Conservation (phyloP, 2,329 filamentous ascomycete species). For the Tympanopsis confertula region DNA sequence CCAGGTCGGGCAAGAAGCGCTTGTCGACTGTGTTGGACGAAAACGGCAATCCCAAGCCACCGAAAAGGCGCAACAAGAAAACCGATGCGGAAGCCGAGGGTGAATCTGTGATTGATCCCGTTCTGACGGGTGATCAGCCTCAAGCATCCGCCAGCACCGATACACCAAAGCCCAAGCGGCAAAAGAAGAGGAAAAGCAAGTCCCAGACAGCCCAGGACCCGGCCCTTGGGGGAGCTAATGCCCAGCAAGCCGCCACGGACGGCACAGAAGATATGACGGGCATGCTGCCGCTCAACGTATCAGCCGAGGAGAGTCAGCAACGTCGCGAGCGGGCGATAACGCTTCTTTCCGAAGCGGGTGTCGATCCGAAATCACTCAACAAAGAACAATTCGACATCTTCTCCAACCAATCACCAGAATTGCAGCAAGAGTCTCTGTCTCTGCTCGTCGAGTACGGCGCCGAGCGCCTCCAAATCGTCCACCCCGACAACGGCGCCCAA, state of each 20-base stretch:
- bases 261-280: too few species aligned
- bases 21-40: not conserved
- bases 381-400: slow-evolving; percentile 46
- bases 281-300: too few species aligned
- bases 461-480: slow-evolving; percentile 42
- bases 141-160: slow-evolving; percentile 10
- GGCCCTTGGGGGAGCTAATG: slow-evolving; percentile 8
- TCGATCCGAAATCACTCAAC: slow-evolving; percentile 39
- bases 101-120: slow-evolving; percentile 9
- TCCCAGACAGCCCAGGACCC: slow-evolving; percentile 4
- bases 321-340: slow-evolving; percentile 34
- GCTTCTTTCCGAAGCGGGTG: slow-evolving; percentile 30
- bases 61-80: slow-evolving; percentile 12
- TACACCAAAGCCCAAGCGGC: slow-evolving; percentile 11
- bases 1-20: not conserved
- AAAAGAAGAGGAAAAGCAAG: slow-evolving; percentile 13
- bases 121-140: slow-evolving; percentile 9
- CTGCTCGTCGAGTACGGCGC: slow-evolving; percentile 47
- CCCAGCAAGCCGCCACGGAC: slow-evolving; percentile 9
- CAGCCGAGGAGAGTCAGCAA: slow-evolving; percentile 33
- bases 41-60: slow-evolving; percentile 4
- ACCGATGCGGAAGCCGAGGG: slow-evolving; percentile 13
- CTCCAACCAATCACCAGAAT: slow-evolving; percentile 42
- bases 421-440: slow-evolving; percentile 40
- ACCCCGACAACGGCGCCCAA: slow-evolving; percentile 27